These are phyloP conservation scores for Pterocarpus macrocarpus DNA, from an alignment of 306 rosid species.

Conservation along the genomic window DNA sequence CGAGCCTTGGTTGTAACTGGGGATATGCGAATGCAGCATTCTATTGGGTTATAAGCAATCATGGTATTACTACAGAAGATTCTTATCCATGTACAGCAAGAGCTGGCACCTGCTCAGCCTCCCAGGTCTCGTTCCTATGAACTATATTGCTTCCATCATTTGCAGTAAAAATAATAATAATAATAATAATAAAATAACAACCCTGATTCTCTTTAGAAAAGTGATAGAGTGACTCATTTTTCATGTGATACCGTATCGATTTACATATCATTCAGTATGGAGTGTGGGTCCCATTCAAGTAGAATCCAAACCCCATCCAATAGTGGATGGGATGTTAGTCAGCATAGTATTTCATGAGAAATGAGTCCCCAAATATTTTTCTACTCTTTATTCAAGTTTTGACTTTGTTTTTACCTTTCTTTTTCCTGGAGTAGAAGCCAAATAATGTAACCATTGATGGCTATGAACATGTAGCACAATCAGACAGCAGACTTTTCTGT, in stretches of 20 bases:
- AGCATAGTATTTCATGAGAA: no score
- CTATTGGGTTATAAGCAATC: slow-evolving; percentile 27
- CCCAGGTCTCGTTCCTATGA: slow-evolving; percentile 6
- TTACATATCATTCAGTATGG: no score
- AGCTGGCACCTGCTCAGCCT: slow-evolving; percentile 51
- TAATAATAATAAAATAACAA: no score
- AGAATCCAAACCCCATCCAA: no score
- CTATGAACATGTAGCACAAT: slow-evolving; percentile 48
- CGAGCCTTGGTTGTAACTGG: neutral
- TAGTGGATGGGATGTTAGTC: no score
- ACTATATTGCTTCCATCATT: no score
- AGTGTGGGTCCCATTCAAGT: no score
- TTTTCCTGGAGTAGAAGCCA: neutral
- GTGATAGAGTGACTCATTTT: no score
- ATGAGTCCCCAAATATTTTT: no score
- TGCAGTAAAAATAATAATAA: no score
- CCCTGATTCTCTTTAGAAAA: no score
- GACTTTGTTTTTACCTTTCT: neutral
- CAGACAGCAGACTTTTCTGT: slow-evolving; percentile 56
- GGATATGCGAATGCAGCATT: slow-evolving; percentile 59
- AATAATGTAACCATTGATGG: slow-evolving; percentile 22
- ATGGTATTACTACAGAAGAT: slow-evolving; percentile 4
- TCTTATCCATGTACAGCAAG: slow-evolving; percentile 23
- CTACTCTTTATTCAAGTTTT: neutral
- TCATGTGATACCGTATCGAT: no score